phyloP scores from a whole-genome alignment of 2,329 filamentous ascomycete genomes.

The Cladosporium colombiae region DNA sequence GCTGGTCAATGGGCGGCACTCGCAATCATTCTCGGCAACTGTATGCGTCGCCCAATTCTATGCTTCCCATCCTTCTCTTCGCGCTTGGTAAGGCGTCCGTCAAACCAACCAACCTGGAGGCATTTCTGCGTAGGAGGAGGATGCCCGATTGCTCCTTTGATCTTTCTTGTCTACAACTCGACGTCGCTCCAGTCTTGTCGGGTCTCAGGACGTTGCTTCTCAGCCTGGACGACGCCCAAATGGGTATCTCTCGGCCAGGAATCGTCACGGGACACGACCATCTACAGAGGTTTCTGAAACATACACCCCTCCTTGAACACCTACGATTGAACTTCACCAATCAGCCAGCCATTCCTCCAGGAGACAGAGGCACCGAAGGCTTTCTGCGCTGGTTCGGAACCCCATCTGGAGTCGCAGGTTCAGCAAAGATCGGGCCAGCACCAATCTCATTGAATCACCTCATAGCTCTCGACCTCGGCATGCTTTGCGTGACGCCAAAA shows the following conservation, averaged over 20 bases:
- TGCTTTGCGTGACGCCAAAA: slow-evolving; percentile 7
- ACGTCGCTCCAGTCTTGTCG: not conserved
- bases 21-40: not conserved
- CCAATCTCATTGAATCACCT: not conserved
- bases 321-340: slow-evolving; percentile 31
- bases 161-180: not conserved
- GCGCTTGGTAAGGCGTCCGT: slow-evolving; percentile 26
- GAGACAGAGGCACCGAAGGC: not conserved
- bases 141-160: not conserved
- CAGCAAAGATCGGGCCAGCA: not conserved
- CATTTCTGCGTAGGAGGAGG: slow-evolving; percentile 28
- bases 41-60: slow-evolving; percentile 4
- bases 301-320: slow-evolving; percentile 23
- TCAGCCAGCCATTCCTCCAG: not conserved
- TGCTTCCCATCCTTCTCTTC: slow-evolving; percentile 29
- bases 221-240: not conserved
- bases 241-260: too few relatives aligned
- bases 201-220: not conserved
- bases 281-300: slow-evolving; percentile 26
- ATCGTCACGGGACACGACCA: not conserved
- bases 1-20: slow-evolving; percentile 33
- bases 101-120: slow-evolving; percentile 26
- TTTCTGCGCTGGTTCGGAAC: not conserved
- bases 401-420: not conserved
- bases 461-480: slow-evolving; percentile 4